These are phyloP conservation scores for Berberis vulgaris DNA, from an alignment of 164 flowering plant genomes.

Conservation along the genomic window DNA sequence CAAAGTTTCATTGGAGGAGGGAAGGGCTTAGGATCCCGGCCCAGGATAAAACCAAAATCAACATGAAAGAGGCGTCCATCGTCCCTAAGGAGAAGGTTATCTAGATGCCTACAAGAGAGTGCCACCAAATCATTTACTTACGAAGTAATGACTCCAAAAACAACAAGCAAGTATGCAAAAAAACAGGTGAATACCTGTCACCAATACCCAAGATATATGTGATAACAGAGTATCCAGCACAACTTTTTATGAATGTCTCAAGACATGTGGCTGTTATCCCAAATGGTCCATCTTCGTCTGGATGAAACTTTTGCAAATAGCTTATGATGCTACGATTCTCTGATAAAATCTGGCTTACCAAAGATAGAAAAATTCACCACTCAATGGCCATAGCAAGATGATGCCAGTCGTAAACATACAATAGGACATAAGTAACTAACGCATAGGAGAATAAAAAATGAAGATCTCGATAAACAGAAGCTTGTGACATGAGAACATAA, in stretches of 20 bases:
- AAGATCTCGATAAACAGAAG: no score
- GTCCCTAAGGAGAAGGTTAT: conserved; percentile 90
- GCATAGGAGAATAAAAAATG: no score
- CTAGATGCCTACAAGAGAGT: conserved; percentile 66
- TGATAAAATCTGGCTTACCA: conserved; percentile 52
- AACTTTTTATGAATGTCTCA: conserved; percentile 97
- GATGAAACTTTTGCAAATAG: conserved; percentile 93
- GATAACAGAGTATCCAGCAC: conserved; percentile 99
- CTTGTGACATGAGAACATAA: no score
- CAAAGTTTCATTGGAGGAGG: conserved; percentile 99
- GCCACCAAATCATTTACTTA: neutral
- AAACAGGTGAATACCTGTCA: conserved; percentile 56
- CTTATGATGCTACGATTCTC: conserved; percentile 92
- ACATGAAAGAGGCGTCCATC: conserved; percentile 99
- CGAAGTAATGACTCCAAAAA: no score
- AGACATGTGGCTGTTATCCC: conserved; percentile 98
- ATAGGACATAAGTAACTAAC: no score
- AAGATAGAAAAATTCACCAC: no score
- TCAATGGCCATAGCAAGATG: no score
- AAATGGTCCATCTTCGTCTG: conserved; percentile 98
- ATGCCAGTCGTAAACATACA: no score
- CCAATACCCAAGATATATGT: conserved; percentile 96
- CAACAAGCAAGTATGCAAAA: no score
- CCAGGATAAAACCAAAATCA: conserved; percentile 96
- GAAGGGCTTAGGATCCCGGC: conserved; percentile 96